Percentiles rank a stretch among this genome's conserved stretches.
These are phyloP conservation scores for Saturnispora hagleri DNA, from an alignment of 805 yeast species.

Conservation along the genomic window DNA sequence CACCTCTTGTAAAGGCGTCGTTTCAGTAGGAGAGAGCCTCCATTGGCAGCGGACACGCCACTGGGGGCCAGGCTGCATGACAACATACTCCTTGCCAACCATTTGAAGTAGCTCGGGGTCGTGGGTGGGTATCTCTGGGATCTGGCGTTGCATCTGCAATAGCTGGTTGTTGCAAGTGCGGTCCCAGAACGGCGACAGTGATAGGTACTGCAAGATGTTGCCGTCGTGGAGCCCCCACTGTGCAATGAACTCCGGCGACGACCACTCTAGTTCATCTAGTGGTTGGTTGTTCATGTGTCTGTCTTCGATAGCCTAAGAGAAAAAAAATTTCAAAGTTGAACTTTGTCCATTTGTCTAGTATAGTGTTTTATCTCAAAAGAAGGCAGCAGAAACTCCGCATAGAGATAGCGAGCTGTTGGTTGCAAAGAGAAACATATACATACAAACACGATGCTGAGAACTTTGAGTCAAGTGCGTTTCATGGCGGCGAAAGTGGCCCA, in stretches of 20 bases:
- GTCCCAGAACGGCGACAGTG: constrained; percentile 92
- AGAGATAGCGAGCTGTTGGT: neutral
- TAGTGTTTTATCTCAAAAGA: neutral
- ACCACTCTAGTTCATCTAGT: constrained; percentile 91
- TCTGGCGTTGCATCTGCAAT: constrained; percentile 90
- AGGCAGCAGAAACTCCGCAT: neutral
- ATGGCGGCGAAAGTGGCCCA: neutral
- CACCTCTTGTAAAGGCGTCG: neutral
- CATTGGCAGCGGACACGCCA: neutral
- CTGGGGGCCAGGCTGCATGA: constrained; percentile 21
- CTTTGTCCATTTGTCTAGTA: neutral
- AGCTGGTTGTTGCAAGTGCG: constrained; percentile 91
- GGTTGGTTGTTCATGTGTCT: constrained; percentile 14
- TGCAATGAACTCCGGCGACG: constrained; percentile 96
- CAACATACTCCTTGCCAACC: constrained; percentile 79
- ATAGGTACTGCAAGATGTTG: constrained; percentile 86
- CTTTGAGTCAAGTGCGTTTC: neutral
- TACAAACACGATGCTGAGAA: neutral
- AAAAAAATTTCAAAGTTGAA: neutral
- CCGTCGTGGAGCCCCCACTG: constrained; percentile 77
- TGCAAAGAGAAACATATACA: neutral
- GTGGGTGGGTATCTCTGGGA: constrained; percentile 37
- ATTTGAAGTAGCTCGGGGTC: constrained; percentile 56
- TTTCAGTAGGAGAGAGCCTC: neutral
- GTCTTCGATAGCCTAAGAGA: neutral